Evolutionary conservation across 2,329 filamentous ascomycete species (phyloP).

Genomic region (Chaetomiaceae sp.): DNA sequence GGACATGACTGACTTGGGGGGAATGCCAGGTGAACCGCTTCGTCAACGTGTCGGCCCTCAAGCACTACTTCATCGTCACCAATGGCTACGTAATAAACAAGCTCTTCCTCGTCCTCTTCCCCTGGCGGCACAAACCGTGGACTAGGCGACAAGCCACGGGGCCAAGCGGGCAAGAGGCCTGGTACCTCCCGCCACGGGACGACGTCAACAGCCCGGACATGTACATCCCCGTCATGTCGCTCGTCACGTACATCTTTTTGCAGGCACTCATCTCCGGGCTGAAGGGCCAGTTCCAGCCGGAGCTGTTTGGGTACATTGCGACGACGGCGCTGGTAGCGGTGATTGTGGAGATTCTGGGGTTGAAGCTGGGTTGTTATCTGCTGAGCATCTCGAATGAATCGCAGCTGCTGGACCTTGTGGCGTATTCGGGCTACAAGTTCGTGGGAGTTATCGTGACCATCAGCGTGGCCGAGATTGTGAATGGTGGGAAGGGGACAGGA

Average conservation of each 20-base stretch:
- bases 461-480: constrained; percentile 70
- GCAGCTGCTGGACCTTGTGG: constrained; percentile 87
- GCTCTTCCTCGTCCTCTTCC: constrained; percentile 88
- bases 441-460: constrained; percentile 93
- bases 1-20: neutral
- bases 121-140: constrained; percentile 97
- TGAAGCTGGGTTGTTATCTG: constrained; percentile 91
- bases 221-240: constrained; percentile 94
- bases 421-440: constrained; percentile 98
- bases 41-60: constrained; percentile 86
- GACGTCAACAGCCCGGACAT: constrained; percentile 98
- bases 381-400: constrained; percentile 90
- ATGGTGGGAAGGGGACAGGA: constrained; percentile 73
- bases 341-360: constrained; percentile 77
- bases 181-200: constrained; percentile 87
- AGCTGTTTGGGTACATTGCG: constrained; percentile 85
- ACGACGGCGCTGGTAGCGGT: constrained; percentile 80
- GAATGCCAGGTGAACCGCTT: constrained; percentile 60
- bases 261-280: constrained; percentile 87
- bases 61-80: constrained; percentile 99
- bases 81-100: constrained; percentile 96
- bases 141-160: constrained; percentile 74
- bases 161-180: constrained; percentile 64
- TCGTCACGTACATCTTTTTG: constrained; percentile 95
- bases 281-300: constrained; percentile 86